Base-by-base conservation (phyloP, 1,139 yeast genomes). In the Hansenula sp. region DNA sequence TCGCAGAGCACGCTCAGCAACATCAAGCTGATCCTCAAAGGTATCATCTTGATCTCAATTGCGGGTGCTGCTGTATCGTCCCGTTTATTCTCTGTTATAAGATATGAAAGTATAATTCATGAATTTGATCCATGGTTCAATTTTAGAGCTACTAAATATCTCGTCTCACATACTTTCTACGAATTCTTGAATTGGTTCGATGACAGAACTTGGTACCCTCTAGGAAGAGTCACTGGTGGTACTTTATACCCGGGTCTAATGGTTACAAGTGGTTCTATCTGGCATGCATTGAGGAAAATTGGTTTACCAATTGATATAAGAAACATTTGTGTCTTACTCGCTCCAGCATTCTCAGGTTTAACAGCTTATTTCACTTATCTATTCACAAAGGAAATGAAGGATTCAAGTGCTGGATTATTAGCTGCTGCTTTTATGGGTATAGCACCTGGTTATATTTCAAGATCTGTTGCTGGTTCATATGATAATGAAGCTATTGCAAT, bases 111-210 rank as follows among this genome's bases (percentile, higher is more conserved):
- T 45, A 94, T 94, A 58, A 94, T 94, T 64, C 99, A 94, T 68
- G 99, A 94, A 65, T 92, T 92, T 60, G 98, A 94, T 66, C 97
- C 98, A 29, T 92, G 98, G 98, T 94, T 94, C 73, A 92, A 92
- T 64, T 92, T 79, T 69, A 71, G 98, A 53, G 98, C 98, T 36
- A 86, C 98, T 21, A 86, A 86, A 62, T 88, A 89, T 64, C 74
- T 92, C 51, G 95, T 88, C 17, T 69, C 77, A 40, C 81, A 89
- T 60, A 83, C 94, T 6, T 90, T 79, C 63, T 84, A 89, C 66
- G 92, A 89, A 50, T 94, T 94, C 57, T 74, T 92, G 61, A 94
- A 94, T 62, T 94, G 98, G 98, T 94, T 94, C 58, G 99, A 94
- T 62, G 97, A 92, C 63, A 78, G 96, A 59, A 92, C 98, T 22